A percentile compares a stretch with the other conserved stretches of the same genome.
Evolutionary conservation across 148 eudicot species (phyloP).

Genomic region (Persicaria maculosa): DNA sequence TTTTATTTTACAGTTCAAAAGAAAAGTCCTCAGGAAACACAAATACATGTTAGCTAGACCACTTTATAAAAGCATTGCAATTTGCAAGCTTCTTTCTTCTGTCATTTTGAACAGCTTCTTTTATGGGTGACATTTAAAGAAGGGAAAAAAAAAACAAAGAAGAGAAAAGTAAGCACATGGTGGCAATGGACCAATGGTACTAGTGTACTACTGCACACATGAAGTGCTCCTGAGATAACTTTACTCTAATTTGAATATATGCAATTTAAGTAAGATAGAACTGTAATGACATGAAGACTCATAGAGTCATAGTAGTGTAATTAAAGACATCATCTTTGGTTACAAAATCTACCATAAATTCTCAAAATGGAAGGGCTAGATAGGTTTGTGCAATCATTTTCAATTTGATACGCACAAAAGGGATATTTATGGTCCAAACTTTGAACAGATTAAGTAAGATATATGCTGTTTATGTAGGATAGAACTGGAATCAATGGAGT

Average conservation of each 20-base stretch:
- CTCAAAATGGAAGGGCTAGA: background rate
- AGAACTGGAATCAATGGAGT: background rate
- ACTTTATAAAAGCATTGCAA: conserved; percentile 6
- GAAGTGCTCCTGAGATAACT: background rate
- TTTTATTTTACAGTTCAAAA: background rate
- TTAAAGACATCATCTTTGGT: background rate
- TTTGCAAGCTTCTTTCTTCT: background rate
- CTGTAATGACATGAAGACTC: background rate
- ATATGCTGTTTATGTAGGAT: background rate
- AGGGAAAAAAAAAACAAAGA: too few species aligned
- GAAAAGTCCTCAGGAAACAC: background rate
- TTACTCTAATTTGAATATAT: background rate
- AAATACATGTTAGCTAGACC: conserved; percentile 1
- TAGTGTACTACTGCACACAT: background rate
- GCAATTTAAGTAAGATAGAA: background rate
- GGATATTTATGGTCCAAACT: background rate
- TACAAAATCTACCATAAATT: conserved; percentile 2
- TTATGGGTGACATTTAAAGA: conserved; percentile 6
- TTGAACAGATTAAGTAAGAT: background rate
- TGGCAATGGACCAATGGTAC: background rate
- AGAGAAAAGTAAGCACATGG: background rate
- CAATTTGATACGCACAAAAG: background rate
- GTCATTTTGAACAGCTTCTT: conserved; percentile 1
- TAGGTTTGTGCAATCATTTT: background rate
- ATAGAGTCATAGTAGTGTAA: background rate